Conservation (phyloP, 2,329 filamentous ascomycete genomes). For the Saccharata proteae region DNA sequence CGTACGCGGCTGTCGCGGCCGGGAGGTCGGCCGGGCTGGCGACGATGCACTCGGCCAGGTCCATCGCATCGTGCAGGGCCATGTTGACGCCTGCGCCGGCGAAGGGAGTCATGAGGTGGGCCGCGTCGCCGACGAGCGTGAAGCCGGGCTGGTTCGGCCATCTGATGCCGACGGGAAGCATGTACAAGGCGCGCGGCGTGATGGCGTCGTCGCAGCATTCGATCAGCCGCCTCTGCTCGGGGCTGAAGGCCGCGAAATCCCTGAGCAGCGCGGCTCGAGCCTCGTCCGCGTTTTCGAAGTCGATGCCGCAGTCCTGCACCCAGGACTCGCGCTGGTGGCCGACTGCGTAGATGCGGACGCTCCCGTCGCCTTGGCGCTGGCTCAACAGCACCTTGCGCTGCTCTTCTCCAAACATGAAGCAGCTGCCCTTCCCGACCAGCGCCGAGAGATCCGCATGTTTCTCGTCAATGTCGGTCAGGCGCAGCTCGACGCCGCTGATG, state of each 20-base stretch:
- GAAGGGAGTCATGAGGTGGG: slow-evolving; percentile 47
- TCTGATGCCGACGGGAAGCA: slow-evolving; percentile 37
- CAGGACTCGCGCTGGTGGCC: slow-evolving; percentile 27
- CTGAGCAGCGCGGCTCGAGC: slow-evolving; percentile 26
- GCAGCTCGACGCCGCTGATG: slow-evolving; percentile 32
- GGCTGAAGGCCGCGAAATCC: slow-evolving; percentile 17
- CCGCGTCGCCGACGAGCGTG: slow-evolving; percentile 48
- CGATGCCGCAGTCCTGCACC: slow-evolving; percentile 32
- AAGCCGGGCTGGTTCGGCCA: slow-evolving; percentile 39
- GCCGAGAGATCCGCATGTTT: slow-evolving; percentile 32
- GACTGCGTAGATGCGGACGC: slow-evolving; percentile 29
- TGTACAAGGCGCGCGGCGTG: slow-evolving; percentile 32
- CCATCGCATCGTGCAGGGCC: slow-evolving; percentile 42
- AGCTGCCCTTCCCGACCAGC: slow-evolving; percentile 26
- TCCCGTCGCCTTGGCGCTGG: slow-evolving; percentile 40
- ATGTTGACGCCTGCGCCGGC: slow-evolving; percentile 49
- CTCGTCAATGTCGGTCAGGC: slow-evolving; percentile 29
- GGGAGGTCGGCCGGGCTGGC: slow-evolving; percentile 14
- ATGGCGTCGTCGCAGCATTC: slow-evolving; percentile 7
- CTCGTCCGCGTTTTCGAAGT: slow-evolving; percentile 27
- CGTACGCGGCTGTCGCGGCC: slow-evolving; percentile 18
- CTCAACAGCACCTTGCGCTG: slow-evolving; percentile 27
- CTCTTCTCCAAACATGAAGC: slow-evolving; percentile 7
- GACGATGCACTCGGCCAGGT: slow-evolving; percentile 26
- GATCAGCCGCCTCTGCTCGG: slow-evolving; percentile 12